Evolutionary conservation across 2,329 filamentous ascomycete species (phyloP), one percentile per base, ranked within the genome.

Genomic region (Trichoderma asperellum): DNA sequence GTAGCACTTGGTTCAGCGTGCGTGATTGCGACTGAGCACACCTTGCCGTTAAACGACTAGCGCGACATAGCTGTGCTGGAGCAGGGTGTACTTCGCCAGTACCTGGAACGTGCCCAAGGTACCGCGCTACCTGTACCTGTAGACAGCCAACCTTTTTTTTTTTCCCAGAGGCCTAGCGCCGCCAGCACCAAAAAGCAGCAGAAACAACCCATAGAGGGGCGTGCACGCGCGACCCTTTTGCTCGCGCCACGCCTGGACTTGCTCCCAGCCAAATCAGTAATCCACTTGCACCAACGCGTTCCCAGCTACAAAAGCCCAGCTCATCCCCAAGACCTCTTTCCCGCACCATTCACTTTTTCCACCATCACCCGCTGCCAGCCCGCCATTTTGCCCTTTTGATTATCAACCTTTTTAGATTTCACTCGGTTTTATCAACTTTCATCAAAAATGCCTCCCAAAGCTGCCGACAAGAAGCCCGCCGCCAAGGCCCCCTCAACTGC

Each of bases 401-500:
- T 40, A 63, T 55, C 27, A 29, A 40, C 73, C 75, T 71, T 68
- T 70, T 43, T 72, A 79, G 35, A 47, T 34, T 21, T 59, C 57
- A 35, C 43, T 32, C 53, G 27, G 49, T 37, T 58, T 29, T 24
- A 65, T 65, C 35, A 59, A 59, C 40, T 34, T 34, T 49, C 24
- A 76, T 73, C 78, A 81, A 90, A 91, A 92, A 98, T 98, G 96
- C 89, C 96, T 87, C 95, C 96, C 82, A 98, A 98, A 88, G 91
- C 92, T 81, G 95, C 95, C 81, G 92, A 96, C 87, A 98, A 98
- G 93, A 97, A 97, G 89, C 94, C 95, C 85, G 95, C 92, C 87
- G 89, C 93, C 86, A 98, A 98, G 93, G 95, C 95, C 77, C 94
- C 95, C 71, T 92, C 85, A 65, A 87, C 92, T 80, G 87, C 87